These are phyloP conservation scores for Trametes cubensis DNA, from an alignment of 768 basidiomycete genomes.

Conservation along the genomic window DNA sequence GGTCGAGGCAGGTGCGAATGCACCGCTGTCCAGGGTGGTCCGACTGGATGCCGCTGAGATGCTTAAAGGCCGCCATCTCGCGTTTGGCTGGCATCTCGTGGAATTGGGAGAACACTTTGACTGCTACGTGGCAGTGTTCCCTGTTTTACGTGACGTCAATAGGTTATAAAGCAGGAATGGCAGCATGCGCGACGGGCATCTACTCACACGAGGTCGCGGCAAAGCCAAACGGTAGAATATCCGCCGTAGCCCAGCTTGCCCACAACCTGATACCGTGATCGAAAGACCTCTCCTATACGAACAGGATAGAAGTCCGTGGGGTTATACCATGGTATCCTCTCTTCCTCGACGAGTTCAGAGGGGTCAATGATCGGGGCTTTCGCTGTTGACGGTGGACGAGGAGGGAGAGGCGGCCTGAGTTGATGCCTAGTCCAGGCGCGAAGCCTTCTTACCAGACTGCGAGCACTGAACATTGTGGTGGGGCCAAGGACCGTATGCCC, in stretches of 20 bases:
- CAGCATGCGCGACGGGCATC: neutral
- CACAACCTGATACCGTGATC: slow-evolving; percentile 36
- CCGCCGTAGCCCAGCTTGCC: slow-evolving; percentile 39
- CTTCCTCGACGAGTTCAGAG: slow-evolving; percentile 32
- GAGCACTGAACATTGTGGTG: no score
- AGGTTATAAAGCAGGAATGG: slow-evolving; percentile 22
- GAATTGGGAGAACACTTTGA: slow-evolving; percentile 12
- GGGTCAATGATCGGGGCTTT: neutral
- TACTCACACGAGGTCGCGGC: slow-evolving; percentile 27
- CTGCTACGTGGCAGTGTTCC: slow-evolving; percentile 6
- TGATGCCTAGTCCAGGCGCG: neutral
- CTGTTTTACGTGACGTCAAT: neutral
- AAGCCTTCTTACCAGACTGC: neutral
- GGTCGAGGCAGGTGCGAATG: slow-evolving; percentile 10
- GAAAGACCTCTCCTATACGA: slow-evolving; percentile 37
- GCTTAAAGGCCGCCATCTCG: slow-evolving; percentile 7
- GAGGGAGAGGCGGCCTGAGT: slow-evolving; percentile 1
- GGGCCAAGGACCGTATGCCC: no score
- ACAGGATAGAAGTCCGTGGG: slow-evolving; percentile 31
- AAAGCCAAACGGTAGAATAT: slow-evolving; percentile 32
- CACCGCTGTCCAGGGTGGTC: neutral
- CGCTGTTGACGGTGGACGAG: neutral
- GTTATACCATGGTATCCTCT: slow-evolving; percentile 29
- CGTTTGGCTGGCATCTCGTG: neutral
- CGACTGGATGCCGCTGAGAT: slow-evolving; percentile 1